These are phyloP conservation scores for Podospora pseudocomata DNA, from an alignment of 495 filamentous ascomycete species.

Conservation along the genomic window DNA sequence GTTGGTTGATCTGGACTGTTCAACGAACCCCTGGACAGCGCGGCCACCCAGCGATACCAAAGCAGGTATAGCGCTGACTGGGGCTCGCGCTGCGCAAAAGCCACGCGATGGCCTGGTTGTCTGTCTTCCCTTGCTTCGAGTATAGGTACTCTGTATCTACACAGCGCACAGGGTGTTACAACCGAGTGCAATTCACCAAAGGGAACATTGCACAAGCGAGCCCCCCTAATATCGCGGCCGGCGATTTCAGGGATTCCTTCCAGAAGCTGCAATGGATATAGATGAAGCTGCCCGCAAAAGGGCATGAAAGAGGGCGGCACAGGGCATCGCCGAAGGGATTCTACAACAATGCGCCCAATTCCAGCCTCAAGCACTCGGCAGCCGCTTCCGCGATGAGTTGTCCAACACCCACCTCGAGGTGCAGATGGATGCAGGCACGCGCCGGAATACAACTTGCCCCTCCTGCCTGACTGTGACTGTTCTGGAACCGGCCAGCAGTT, in stretches of 20 bases:
- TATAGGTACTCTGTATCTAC: background rate
- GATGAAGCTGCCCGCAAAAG: conserved; percentile 6
- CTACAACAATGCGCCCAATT: background rate
- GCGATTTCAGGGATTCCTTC: conserved; percentile 2
- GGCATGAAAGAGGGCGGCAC: conserved; percentile 18
- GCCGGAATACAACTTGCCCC: conserved; percentile 14
- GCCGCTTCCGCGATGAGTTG: conserved; percentile 8
- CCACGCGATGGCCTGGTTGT: background rate
- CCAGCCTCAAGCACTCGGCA: conserved; percentile 5
- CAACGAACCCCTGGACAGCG: background rate
- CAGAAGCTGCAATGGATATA: conserved; percentile 14
- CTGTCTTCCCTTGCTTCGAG: background rate
- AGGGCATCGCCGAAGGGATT: conserved; percentile 15
- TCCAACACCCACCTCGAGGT: conserved; percentile 2
- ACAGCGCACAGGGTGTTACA: background rate
- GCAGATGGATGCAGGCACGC: conserved; percentile 18
- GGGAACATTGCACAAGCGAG: conserved; percentile 7
- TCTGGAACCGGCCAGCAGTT: background rate
- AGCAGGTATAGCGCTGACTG: conserved; percentile 2
- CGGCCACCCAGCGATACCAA: background rate
- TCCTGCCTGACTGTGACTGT: conserved; percentile 3
- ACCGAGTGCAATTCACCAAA: background rate
- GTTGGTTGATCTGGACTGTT: background rate
- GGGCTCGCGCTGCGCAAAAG: background rate
- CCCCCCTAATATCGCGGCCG: conserved; percentile 6